Base-by-base conservation (phyloP, 2,329 filamentous ascomycete genomes). In the Magnaporthiopsis incrustans region DNA sequence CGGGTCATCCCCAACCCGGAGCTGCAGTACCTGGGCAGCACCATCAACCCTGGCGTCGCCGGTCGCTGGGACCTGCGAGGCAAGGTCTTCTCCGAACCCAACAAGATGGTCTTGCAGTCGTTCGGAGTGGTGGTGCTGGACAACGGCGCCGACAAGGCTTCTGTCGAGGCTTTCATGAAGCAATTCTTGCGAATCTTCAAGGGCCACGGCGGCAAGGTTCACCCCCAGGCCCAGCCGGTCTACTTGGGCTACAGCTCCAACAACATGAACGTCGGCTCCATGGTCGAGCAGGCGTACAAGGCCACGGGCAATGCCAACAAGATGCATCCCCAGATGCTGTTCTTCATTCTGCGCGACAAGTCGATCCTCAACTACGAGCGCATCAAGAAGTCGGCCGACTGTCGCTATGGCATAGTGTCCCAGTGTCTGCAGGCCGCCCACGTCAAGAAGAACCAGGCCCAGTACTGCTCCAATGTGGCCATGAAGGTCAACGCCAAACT, bases 401-500 rank as follows among this genome's bases (percentile, higher is more conserved):
- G 91, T 71, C 88, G 91, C 44, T 93, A 87, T 68, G 92, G 89
- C n/a, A 83, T 93, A 18, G 81, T 92, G 0, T 91, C 92, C 0
- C 95, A 98, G 73, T 89, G 93, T 67, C 73, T 98, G n/a, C 88
- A 92, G 68, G 79, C 81, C 2, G 77, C 78, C 0, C 89, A 96
- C 65, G 90, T 94, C 0, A 70, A 78, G 53, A 89, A 89, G 73
- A 85, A 84, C 22, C 85, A 89, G 27, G 82, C 83, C 0, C 95
- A 99, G 71, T 98, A 98, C 76, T 89, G 91, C 71, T 95, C 91
- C 1, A 99, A 99, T 67, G 92, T 99, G 0, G 85, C 87, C 67
- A 95, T 99, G 91, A 99, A 99, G 79, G 87, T 99, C 68, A 98
- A 99, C 70, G 90, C 91, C 4, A 99, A 99, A 79, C 83, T 99